Percentiles rank a stretch among this genome's conserved stretches.
phyloP scores from a whole-genome alignment of 345 rosid genomes.

The Kernera saxatilis region DNA sequence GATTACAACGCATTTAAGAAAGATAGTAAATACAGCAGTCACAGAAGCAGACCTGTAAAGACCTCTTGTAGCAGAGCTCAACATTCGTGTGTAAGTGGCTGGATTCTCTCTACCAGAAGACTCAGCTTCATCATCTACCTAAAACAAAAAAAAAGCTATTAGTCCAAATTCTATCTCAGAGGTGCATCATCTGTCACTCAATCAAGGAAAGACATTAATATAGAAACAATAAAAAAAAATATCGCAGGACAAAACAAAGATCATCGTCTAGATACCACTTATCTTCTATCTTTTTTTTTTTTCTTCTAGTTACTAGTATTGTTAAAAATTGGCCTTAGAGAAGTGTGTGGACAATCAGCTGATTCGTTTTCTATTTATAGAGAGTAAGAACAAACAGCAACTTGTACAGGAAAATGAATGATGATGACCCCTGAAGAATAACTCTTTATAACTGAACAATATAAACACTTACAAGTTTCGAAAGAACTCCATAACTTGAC shows the following conservation, averaged over 20 bases:
- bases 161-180: constrained; percentile 15
- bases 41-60: constrained; percentile 58
- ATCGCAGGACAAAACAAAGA: neutral
- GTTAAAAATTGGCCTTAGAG: no score
- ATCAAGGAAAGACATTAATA: neutral
- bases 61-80: constrained; percentile 73
- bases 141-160: constrained; percentile 27
- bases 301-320: neutral
- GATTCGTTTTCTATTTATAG: neutral
- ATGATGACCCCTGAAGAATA: neutral
- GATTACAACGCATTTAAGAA: neutral
- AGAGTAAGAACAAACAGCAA: constrained; percentile 3
- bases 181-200: neutral
- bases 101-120: constrained; percentile 60
- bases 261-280: neutral
- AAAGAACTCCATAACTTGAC: constrained; percentile 73
- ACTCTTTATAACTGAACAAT: neutral
- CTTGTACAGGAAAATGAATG: neutral
- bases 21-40: constrained; percentile 5
- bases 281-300: neutral
- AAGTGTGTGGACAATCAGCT: neutral
- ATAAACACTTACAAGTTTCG: constrained; percentile 66
- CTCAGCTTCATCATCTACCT: constrained; percentile 59
- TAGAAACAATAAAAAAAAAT: neutral
- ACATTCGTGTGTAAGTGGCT: constrained; percentile 54